phyloP scores from a whole-genome alignment of 2,329 filamentous ascomycete species.

The Botrytis paeoniae region DNA sequence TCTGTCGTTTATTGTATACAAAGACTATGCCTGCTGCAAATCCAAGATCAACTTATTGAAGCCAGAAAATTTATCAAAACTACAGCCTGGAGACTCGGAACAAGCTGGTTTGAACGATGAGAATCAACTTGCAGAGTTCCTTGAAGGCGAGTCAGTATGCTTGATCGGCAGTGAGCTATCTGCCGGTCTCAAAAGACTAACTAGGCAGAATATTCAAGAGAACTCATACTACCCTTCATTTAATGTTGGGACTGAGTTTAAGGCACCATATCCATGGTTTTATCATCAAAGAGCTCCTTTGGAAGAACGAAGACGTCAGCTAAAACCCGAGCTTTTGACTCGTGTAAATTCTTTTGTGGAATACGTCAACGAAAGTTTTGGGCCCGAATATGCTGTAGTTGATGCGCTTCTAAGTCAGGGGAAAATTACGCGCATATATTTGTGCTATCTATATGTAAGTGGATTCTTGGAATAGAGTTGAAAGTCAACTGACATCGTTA shows the following conservation, averaged over 20 bases:
- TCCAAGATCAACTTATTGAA: background rate
- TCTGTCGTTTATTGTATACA: conserved; percentile 16
- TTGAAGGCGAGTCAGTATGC: conserved; percentile 8
- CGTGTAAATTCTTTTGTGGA: conserved; percentile 19
- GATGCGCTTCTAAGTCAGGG: conserved; percentile 13
- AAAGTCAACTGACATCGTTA: background rate
- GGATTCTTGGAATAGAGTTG: background rate
- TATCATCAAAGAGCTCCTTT: conserved; percentile 18
- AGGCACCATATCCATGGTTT: conserved; percentile 19
- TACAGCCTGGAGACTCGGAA: background rate
- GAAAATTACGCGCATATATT: conserved; percentile 12
- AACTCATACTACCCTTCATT: conserved; percentile 18
- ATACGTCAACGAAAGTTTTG: conserved; percentile 18
- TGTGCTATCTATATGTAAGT: conserved; percentile 16
- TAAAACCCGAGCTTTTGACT: conserved; percentile 18
- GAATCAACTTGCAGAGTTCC: conserved; percentile 1
- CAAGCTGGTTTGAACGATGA: background rate
- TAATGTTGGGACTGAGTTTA: conserved; percentile 17
- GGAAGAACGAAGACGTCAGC: conserved; percentile 17
- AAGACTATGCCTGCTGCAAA: conserved; percentile 15
- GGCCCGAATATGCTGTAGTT: conserved; percentile 17
- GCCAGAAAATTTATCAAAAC: background rate
- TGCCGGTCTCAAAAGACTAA: conserved; percentile 18
- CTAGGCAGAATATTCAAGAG: conserved; percentile 18
- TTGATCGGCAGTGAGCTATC: conserved; percentile 16